phyloP scores from a whole-genome alignment of 148 eudicot genomes.

The Heliosperma pusillum region DNA sequence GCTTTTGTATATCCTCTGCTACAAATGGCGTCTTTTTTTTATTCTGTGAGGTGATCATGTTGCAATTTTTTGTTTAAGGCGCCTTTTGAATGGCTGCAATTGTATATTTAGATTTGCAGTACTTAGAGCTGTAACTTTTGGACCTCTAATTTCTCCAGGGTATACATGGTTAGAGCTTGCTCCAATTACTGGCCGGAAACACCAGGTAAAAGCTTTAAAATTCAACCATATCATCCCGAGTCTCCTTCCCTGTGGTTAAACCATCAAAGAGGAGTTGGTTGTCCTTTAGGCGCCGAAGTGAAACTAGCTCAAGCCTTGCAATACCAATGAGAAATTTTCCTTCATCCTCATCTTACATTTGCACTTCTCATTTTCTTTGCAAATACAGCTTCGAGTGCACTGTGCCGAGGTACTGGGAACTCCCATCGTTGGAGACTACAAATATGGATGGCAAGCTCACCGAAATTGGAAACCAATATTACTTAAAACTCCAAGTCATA shows the following conservation, averaged over 20 bases:
- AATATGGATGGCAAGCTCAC: conserved; percentile 96
- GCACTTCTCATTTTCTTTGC: not conserved
- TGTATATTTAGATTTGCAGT: not conserved
- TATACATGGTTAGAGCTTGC: conserved; percentile 81
- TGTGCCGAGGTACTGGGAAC: conserved; percentile 94
- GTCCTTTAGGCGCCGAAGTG: too few relatives aligned
- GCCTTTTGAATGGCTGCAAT: not conserved
- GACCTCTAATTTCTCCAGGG: conserved; percentile 41
- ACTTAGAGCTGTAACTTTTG: not conserved
- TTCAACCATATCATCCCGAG: not conserved
- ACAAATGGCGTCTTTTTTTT: not conserved
- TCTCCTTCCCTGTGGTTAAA: too few relatives aligned
- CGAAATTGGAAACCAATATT: conserved; percentile 41
- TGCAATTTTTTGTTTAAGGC: not conserved
- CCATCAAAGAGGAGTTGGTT: too few relatives aligned
- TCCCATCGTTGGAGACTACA: conserved; percentile 96
- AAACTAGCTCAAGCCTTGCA: too few relatives aligned
- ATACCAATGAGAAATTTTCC: not conserved
- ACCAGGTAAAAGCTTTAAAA: conserved; percentile 55
- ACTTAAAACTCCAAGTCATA: conserved; percentile 8
- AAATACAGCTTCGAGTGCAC: conserved; percentile 81
- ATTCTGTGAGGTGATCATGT: not conserved
- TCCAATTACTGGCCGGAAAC: conserved; percentile 92
- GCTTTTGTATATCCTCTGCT: not conserved
- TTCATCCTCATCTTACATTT: not conserved